Conservation (phyloP, 129 eudicot species). For the Smallanthus sonchifolius region DNA sequence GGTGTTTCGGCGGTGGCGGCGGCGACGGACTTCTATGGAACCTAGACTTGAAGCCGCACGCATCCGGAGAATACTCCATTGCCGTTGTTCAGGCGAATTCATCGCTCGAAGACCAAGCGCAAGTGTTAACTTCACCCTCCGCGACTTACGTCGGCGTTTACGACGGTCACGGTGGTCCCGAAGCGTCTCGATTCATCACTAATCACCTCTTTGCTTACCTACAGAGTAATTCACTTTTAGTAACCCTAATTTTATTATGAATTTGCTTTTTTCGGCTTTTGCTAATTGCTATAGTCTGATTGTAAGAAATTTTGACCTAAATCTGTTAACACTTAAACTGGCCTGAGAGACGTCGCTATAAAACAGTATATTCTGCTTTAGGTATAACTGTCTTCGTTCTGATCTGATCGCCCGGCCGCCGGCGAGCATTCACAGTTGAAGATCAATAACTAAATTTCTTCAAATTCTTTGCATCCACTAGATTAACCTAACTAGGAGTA, state of each 20-base stretch:
- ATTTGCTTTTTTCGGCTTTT: neutral
- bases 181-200: slow-evolving; percentile 60
- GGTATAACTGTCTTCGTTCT: neutral
- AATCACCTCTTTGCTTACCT: slow-evolving; percentile 44
- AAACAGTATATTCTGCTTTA: neutral
- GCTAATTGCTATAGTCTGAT: neutral
- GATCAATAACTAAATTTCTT: neutral
- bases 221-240: slow-evolving; percentile 31
- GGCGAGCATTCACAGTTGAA: neutral
- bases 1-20: slow-evolving; percentile 49
- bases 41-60: slow-evolving; percentile 57
- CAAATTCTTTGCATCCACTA: neutral
- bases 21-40: slow-evolving; percentile 60
- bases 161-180: slow-evolving; percentile 75
- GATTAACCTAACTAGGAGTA: neutral
- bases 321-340: neutral
- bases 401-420: slow-evolving; percentile 4
- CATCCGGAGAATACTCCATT: slow-evolving; percentile 60
- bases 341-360: slow-evolving; percentile 8
- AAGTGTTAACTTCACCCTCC: slow-evolving; percentile 53
- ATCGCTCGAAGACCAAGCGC: slow-evolving; percentile 58
- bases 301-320: neutral
- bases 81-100: slow-evolving; percentile 73
- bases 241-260: slow-evolving; percentile 16
- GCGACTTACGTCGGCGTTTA: slow-evolving; percentile 66